Conservation (phyloP, 192 early-diverging fungal genomes). For the Coemansia sp. region DNA sequence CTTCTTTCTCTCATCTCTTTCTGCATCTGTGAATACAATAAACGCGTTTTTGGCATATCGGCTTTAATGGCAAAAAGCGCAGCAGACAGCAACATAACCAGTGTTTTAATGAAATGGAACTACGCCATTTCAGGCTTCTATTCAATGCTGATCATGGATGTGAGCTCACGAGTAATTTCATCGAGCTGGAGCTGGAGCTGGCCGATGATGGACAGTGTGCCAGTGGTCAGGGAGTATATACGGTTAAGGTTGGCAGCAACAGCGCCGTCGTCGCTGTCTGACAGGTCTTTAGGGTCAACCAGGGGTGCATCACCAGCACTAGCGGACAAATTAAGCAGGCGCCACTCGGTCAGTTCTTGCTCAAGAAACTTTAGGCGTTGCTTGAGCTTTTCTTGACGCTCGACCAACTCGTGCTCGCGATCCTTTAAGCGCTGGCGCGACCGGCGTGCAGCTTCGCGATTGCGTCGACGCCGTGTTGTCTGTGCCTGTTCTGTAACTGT, state of each 20-base stretch:
- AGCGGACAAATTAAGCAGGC: conserved; percentile 24
- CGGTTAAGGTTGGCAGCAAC: conserved; percentile 38
- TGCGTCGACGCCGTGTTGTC: conserved; percentile 37
- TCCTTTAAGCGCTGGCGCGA: conserved; percentile 41
- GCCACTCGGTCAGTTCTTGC: conserved; percentile 39
- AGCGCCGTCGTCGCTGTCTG: conserved; percentile 5
- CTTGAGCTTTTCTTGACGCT: conserved; percentile 23
- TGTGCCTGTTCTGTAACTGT: conserved; percentile 34
- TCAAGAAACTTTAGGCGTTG: conserved; percentile 17
- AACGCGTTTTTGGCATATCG: no score
- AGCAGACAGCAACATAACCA: no score
- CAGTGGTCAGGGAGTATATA: conserved; percentile 29
- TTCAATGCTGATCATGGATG: neutral
- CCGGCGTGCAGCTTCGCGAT: conserved; percentile 44
- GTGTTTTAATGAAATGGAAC: no score
- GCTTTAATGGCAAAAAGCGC: neutral
- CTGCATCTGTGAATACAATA: neutral
- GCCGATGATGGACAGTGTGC: conserved; percentile 26
- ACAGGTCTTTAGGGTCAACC: conserved; percentile 20
- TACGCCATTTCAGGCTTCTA: no score
- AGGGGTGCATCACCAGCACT: conserved; percentile 1
- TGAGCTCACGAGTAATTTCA: conserved; percentile 18
- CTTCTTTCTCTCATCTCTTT: neutral
- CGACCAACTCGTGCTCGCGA: conserved; percentile 31
- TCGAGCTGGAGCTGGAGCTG: conserved; percentile 45